Evolutionary conservation across 495 filamentous ascomycete species (phyloP), one percentile per base, ranked within the genome.

Genomic region (Apiosordaria backusii): DNA sequence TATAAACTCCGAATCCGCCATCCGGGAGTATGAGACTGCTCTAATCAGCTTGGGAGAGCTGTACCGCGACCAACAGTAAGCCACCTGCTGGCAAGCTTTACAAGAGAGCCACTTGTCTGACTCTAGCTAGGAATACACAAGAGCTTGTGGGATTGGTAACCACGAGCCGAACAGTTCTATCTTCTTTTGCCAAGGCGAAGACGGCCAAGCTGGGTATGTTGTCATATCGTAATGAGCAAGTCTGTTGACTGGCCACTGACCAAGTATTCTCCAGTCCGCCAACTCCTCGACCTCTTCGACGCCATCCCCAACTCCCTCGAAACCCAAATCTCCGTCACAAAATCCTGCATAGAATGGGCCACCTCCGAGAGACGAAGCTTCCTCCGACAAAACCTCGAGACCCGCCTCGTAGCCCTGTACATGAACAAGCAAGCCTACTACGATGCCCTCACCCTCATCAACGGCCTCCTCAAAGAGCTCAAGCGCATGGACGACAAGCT

Each of bases 281-380:
- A 97, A 78, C 89, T 99, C 53, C 88, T 99, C 77, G 95, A 98
- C 76, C 87, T 97, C 78, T 94, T 98, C 83, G 88, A 92, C 65
- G 86, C 88, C 71, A 97, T 97, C 69, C 95, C 95, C 58, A 90
- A 97, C 78, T 93, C 92, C 63, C 87, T 89, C 78, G 94, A 97
- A 69, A 91, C 91, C 78, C 95, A 98, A 81, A 89, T 93, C 71
- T 80, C 90, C 77, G 90, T 97, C 69, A 98, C 96, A 68, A 93
- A 94, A 79, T 96, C 93, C 73, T 97, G 93, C 82, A 98, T 99
- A 85, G 95, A 98, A 84, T 99, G 95, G 95, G 95, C 95, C 53
- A 89, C 94, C 64, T 89, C 92, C 50, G 93, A 97, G 79, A 88
- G 91, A 61, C 89, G 94, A 67, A 89, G 91, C 55, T 99, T 99